Base-by-base conservation (phyloP, 2,329 filamentous ascomycete species). In the Furcasterigmium sp. region DNA sequence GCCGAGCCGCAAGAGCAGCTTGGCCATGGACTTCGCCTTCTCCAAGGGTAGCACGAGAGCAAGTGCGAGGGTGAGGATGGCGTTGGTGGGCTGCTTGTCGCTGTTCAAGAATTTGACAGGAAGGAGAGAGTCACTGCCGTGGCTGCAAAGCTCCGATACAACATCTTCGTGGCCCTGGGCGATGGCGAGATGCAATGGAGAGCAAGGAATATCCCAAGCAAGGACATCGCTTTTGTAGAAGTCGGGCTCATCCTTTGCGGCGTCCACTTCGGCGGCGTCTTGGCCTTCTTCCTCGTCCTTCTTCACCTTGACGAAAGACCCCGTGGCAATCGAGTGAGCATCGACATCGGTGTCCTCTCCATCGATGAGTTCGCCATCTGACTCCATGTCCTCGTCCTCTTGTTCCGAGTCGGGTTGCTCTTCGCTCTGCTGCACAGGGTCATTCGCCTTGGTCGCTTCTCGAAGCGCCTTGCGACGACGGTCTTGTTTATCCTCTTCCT, bases 131-230 rank as follows among this genome's bases (percentile, higher is more conserved):
- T 94, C 87, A 5, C 87, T 87, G 8, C 87, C 89, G 55, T 87
- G 93, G 36, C 81, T 70, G 41, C 86, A 84, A 7, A 95, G 75
- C 19, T 80, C 61, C 45, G 82, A 78, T 13, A 91, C 85, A 10
- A 82, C 76, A 4, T 84, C 75, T 20, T 76, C 68, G 51, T 91
- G 82, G 0, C 87, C 87, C 46, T 80, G 78, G 2, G 87, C 60
- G 47, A 94, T 89, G 8, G 89, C 89, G 21, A 90, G 73, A 59
- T 95, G 89, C 5, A 94, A 70, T 2, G 89, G 80, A 11, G 84
- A 85, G 45, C 81, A 78, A 5, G 82, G 80, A 5, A 73, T 76
- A 53, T 94, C 88, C 89, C 89, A 95, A 2, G 87, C 80, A n/a
- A 86, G 58, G 2, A 85, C 76, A 51, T 94, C 83, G 46, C 91